Percentiles rank a stretch among this genome's conserved stretches.
phyloP scores from a whole-genome alignment of 1,139 yeast species.

The Yamadazyma friedrichii region DNA sequence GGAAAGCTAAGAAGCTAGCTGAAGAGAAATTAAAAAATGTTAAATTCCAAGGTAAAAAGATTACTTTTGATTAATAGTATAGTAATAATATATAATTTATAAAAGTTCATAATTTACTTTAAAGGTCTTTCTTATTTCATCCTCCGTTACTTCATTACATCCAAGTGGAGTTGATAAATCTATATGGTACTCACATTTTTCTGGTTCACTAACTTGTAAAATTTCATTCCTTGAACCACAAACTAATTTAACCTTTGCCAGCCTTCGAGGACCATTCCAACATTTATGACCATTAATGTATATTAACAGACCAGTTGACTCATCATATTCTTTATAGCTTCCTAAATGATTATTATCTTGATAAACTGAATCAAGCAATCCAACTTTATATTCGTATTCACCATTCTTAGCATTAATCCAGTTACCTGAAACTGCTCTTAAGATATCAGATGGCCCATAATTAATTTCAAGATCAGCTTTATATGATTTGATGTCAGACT shows the following conservation, averaged over 20 bases:
- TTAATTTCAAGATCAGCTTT: conserved; percentile 23
- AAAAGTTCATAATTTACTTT: conserved; percentile 24
- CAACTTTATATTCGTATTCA: conserved; percentile 68
- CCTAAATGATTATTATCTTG: conserved; percentile 68
- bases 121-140: conserved; percentile 26
- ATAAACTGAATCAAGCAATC: conserved; percentile 54
- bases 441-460: conserved; percentile 65
- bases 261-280: conserved; percentile 92
- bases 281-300: conserved; percentile 76
- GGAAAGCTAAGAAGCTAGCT: conserved; percentile 82
- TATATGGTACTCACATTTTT: conserved; percentile 77
- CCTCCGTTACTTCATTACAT: conserved; percentile 45
- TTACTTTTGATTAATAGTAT: conserved; percentile 52
- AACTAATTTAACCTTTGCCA: conserved; percentile 59
- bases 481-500: conserved; percentile 18
- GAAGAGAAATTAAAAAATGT: conserved; percentile 64
- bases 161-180: conserved; percentile 68
- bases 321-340: conserved; percentile 27
- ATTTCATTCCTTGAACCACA: conserved; percentile 67
- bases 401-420: conserved; percentile 55
- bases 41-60: conserved; percentile 82
- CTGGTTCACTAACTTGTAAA: conserved; percentile 76
- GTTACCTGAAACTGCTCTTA: conserved; percentile 54
- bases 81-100: not conserved
- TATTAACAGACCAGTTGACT: conserved; percentile 31